Conservation (phyloP, 169 alveolate genomes). For the Plasmodium vinckei region DNA sequence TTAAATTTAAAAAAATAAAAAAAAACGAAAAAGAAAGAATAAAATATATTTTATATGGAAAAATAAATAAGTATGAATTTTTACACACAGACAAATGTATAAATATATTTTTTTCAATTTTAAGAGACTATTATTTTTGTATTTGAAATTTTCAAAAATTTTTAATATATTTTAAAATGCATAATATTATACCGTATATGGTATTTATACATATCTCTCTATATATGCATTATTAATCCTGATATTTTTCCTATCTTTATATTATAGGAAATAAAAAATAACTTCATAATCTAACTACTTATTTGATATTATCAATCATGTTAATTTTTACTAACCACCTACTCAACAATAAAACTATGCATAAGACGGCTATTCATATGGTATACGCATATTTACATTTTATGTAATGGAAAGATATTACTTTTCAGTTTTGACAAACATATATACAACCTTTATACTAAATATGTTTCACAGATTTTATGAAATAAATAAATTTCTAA, state of each 20-base stretch:
- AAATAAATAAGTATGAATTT: constrained; percentile 1
- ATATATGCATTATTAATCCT: neutral
- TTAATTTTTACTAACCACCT: too few relatives aligned
- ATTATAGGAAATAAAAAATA: neutral
- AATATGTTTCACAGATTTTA: too few relatives aligned
- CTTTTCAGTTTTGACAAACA: too few relatives aligned
- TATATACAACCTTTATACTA: too few relatives aligned
- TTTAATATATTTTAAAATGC: neutral
- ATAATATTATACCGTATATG: neutral
- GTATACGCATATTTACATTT: too few relatives aligned
- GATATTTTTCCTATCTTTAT: neutral
- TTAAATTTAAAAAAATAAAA: too few relatives aligned
- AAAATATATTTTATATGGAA: neutral
- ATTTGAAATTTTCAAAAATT: constrained; percentile 11
- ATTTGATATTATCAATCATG: too few relatives aligned
- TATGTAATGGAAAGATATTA: too few relatives aligned
- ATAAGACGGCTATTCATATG: too few relatives aligned
- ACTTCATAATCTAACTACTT: neutral
- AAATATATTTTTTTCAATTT: constrained; percentile 18
- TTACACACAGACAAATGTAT: neutral
- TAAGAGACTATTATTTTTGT: constrained; percentile 17
- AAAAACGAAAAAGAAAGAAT: neutral
- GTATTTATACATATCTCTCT: neutral
- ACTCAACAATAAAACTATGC: too few relatives aligned
- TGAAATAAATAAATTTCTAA: too few relatives aligned